Conservation (phyloP, 2,329 filamentous ascomycete species). For the Diaporthe helianthi region DNA sequence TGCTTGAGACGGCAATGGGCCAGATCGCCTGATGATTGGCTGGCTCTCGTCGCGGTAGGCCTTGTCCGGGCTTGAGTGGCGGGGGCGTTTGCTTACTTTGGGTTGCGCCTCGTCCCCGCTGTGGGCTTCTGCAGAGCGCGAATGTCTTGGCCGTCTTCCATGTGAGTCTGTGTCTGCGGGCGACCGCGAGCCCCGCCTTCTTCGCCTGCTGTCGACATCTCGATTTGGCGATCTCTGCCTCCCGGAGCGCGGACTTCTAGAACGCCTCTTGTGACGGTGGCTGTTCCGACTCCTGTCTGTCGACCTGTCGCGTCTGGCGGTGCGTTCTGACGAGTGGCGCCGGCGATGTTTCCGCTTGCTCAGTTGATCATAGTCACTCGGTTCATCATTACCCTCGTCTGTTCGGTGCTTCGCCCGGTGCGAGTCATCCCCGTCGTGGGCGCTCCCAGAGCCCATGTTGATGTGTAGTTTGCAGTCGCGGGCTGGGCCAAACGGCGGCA, state of each 20-base stretch:
- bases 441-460: slow-evolving; percentile 23
- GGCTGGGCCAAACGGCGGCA: background rate
- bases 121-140: background rate
- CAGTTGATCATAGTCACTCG: background rate
- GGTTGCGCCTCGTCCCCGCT: background rate
- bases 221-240: slow-evolving; percentile 21
- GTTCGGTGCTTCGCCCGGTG: background rate
- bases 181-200: slow-evolving; percentile 18
- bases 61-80: background rate
- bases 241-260: slow-evolving; percentile 23
- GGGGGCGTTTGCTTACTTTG: background rate
- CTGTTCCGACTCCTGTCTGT: slow-evolving; percentile 18
- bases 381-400: slow-evolving; percentile 16
- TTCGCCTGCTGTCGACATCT: slow-evolving; percentile 2
- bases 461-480: background rate
- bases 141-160: slow-evolving; percentile 2
- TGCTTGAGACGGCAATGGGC: slow-evolving; percentile 66
- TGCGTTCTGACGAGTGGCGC: slow-evolving; percentile 20
- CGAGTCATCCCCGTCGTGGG: slow-evolving; percentile 9
- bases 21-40: slow-evolving; percentile 42
- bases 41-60: slow-evolving; percentile 10
- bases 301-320: slow-evolving; percentile 17
- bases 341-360: slow-evolving; percentile 23
- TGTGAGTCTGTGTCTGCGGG: slow-evolving; percentile 23
- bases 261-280: slow-evolving; percentile 26